Conservation (phyloP, 352 stramenopile genomes). For the Globisporangium perplexum region DNA sequence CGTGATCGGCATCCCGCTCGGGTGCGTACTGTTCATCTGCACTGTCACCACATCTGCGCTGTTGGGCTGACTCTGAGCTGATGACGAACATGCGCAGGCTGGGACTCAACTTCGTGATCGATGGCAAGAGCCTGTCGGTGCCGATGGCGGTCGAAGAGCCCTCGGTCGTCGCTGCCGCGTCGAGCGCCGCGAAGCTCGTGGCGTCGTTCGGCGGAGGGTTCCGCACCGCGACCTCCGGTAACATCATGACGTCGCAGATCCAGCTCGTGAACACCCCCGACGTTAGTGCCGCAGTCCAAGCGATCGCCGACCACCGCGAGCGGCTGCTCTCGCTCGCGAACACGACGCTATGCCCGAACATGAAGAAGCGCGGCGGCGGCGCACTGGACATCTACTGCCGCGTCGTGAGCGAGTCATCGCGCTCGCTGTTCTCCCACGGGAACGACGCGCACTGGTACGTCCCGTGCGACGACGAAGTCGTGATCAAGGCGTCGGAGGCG, state of each 20-base stretch:
- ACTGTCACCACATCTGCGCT: not conserved
- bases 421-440: conserved; percentile 10
- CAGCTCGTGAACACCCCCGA: conserved; percentile 74
- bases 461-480: conserved; percentile 45
- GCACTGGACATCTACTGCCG: conserved; percentile 77
- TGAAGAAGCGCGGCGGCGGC: conserved; percentile 82
- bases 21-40: conserved; percentile 25
- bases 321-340: conserved; percentile 67
- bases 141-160: conserved; percentile 85
- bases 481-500: conserved; percentile 28
- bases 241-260: conserved; percentile 87
- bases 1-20: conserved; percentile 79
- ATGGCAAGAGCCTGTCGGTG: conserved; percentile 70
- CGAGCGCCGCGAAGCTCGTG: conserved; percentile 80
- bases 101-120: conserved; percentile 83
- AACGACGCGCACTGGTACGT: conserved; percentile 49
- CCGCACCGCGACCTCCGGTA: conserved; percentile 61
- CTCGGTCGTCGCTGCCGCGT: conserved; percentile 79
- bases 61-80: not conserved
- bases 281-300: conserved; percentile 40
- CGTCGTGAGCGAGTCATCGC: conserved; percentile 51
- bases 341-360: conserved; percentile 74
- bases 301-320: conserved; percentile 46
- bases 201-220: conserved; percentile 67
- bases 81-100: conserved; percentile 23